Percentiles rank a stretch among this genome's conserved stretches.
Evolutionary conservation across 2,329 filamentous ascomycete species (phyloP).

Genomic region (Cladosporium velox): DNA sequence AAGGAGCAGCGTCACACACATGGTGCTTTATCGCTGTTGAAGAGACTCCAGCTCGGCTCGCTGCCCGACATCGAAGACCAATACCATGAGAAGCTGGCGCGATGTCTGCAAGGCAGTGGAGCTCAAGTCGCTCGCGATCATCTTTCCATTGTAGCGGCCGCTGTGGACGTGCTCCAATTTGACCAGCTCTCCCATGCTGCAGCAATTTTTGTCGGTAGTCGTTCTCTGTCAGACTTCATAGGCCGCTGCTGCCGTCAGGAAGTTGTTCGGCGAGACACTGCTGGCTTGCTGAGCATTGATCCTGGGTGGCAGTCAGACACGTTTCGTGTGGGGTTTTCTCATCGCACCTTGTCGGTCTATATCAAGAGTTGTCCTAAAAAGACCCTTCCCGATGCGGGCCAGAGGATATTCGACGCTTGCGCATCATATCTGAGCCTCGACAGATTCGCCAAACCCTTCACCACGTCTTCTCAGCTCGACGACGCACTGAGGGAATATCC

Average conservation of each 20-base stretch:
- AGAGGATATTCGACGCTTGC: background rate
- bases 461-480: background rate
- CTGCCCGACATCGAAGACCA: background rate
- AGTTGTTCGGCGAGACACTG: background rate
- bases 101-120: slow-evolving; percentile 1
- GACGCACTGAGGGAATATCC: background rate
- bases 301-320: background rate
- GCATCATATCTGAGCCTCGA: background rate
- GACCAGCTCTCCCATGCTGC: background rate
- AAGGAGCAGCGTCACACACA: background rate
- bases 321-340: background rate
- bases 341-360: background rate
- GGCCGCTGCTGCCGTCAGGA: background rate
- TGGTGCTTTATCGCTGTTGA: background rate
- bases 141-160: background rate
- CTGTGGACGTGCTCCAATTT: background rate
- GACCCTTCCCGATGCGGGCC: background rate
- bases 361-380: background rate
- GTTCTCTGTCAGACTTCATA: background rate
- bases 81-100: background rate
- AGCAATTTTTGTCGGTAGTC: background rate
- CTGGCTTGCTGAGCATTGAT: background rate
- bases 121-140: background rate
- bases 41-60: background rate
- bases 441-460: background rate